Evolutionary conservation across 176 grass and related monocot species (phyloP).

Genomic region (Tuctoria greenei): DNA sequence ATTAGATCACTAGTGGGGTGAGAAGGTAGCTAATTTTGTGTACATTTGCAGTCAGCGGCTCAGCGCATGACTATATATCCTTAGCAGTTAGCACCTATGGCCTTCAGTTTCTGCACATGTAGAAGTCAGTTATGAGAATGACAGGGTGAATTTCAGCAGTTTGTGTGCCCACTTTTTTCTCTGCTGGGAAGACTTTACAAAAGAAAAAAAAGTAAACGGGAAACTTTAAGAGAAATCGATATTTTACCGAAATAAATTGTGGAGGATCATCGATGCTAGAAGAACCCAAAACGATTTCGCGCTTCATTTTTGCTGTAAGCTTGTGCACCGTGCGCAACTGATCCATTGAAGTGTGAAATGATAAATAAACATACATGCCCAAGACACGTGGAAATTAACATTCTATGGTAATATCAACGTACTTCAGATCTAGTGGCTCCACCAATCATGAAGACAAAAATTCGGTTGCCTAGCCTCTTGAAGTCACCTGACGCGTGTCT

Average conservation of each 20-base stretch:
- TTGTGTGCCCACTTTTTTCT: background rate
- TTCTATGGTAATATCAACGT: background rate
- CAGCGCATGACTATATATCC: slow-evolving; percentile 25
- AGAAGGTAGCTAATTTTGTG: background rate
- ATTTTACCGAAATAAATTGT: slow-evolving; percentile 74
- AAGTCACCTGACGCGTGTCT: slow-evolving; percentile 71
- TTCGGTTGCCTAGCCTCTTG: slow-evolving; percentile 91
- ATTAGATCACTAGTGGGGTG: background rate
- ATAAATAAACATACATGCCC: background rate
- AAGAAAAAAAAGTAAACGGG: background rate
- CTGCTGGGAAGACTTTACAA: background rate
- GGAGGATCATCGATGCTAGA: slow-evolving; percentile 80
- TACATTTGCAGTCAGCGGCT: background rate
- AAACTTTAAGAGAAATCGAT: background rate
- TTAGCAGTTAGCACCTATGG: slow-evolving; percentile 50
- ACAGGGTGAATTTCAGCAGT: background rate
- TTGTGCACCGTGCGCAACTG: slow-evolving; percentile 80
- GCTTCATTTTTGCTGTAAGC: slow-evolving; percentile 79
- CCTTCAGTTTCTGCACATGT: slow-evolving; percentile 76
- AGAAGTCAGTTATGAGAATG: slow-evolving; percentile 7
- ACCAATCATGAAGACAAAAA: slow-evolving; percentile 91
- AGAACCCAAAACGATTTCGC: slow-evolving; percentile 82
- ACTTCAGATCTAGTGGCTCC: slow-evolving; percentile 97
- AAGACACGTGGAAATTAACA: background rate
- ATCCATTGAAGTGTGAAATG: slow-evolving; percentile 20